Conservation (phyloP, 1,139 yeast genomes). For the Sugiyamaella novakii region DNA sequence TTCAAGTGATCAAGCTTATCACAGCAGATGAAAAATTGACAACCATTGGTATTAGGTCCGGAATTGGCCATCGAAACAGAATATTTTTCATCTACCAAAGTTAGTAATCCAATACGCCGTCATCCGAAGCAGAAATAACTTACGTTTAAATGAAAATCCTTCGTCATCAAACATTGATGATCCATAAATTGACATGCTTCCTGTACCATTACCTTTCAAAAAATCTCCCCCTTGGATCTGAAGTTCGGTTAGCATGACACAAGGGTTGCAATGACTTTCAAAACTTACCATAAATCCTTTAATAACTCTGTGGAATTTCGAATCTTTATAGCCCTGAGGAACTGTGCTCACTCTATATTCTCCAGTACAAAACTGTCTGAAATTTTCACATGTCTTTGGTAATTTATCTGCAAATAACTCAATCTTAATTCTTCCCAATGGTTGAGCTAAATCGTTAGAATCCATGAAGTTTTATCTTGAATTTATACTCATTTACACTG, state of each 20-base stretch:
- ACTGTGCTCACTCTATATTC: slow-evolving; percentile 47
- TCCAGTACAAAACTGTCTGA: slow-evolving; percentile 59
- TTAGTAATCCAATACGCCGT: not conserved
- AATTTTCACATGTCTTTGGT: slow-evolving; percentile 56
- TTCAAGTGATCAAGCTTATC: slow-evolving; percentile 40
- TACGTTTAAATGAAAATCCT: slow-evolving; percentile 68
- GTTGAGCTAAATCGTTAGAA: no score
- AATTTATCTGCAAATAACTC: slow-evolving; percentile 47
- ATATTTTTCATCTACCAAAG: slow-evolving; percentile 43
- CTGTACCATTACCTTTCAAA: slow-evolving; percentile 50
- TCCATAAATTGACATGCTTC: slow-evolving; percentile 48
- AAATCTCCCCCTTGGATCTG: slow-evolving; percentile 50
- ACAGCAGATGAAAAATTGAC: slow-evolving; percentile 46
- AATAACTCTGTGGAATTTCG: slow-evolving; percentile 80
- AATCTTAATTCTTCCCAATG: slow-evolving; percentile 50
- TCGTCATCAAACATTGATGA: slow-evolving; percentile 84
- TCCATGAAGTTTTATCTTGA: no score
- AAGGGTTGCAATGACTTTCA: no score
- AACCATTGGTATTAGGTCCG: slow-evolving; percentile 49
- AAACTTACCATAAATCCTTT: slow-evolving; percentile 64
- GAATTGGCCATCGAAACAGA: slow-evolving; percentile 50
- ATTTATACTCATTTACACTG: no score
- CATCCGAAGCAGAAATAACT: slow-evolving; percentile 32
- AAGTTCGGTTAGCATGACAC: slow-evolving; percentile 6
- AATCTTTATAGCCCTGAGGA: slow-evolving; percentile 69